Evolutionary conservation across 441 rosid genomes (phyloP).

Genomic region (Arabidopsis lyrata): DNA sequence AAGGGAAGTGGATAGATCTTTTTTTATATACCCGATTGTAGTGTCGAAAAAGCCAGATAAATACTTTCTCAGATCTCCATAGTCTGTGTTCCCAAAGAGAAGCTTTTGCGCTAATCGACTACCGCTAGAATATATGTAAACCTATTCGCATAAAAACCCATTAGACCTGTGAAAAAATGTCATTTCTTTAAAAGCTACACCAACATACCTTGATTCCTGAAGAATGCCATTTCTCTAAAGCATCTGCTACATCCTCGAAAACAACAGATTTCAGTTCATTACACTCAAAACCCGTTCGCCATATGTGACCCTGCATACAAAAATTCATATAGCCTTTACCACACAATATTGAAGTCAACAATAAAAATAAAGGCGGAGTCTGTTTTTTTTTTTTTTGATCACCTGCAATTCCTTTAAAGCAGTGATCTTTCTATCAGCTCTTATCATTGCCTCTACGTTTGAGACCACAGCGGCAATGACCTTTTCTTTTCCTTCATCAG

Average conservation of each 20-base stretch:
- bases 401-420: conserved; percentile 97
- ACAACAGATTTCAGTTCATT: conserved; percentile 79
- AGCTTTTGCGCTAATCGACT: conserved; percentile 96
- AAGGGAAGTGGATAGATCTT: not conserved
- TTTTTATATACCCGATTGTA: conserved; percentile 68
- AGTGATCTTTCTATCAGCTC: conserved; percentile 92
- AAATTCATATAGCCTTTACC: conserved; percentile 19
- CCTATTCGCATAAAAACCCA: conserved; percentile 46
- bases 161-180: not conserved
- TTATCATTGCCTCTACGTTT: conserved; percentile 91
- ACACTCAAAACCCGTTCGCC: conserved; percentile 85
- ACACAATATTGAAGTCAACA: conserved; percentile 11
- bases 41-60: conserved; percentile 91
- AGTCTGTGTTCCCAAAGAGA: conserved; percentile 76
- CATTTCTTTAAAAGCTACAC: conserved; percentile 19
- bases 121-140: conserved; percentile 95
- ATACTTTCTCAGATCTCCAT: conserved; percentile 86
- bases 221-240: conserved; percentile 89
- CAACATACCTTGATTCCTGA: conserved; percentile 73
- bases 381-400: conserved; percentile 37
- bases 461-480: conserved; percentile 85
- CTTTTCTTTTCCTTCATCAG: conserved; percentile 78
- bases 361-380: not conserved
- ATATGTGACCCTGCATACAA: conserved; percentile 82
- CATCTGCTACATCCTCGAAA: conserved; percentile 84